Base-by-base conservation (phyloP, 495 filamentous ascomycete species). In the Pseudoneurospora amorphoporcata region DNA sequence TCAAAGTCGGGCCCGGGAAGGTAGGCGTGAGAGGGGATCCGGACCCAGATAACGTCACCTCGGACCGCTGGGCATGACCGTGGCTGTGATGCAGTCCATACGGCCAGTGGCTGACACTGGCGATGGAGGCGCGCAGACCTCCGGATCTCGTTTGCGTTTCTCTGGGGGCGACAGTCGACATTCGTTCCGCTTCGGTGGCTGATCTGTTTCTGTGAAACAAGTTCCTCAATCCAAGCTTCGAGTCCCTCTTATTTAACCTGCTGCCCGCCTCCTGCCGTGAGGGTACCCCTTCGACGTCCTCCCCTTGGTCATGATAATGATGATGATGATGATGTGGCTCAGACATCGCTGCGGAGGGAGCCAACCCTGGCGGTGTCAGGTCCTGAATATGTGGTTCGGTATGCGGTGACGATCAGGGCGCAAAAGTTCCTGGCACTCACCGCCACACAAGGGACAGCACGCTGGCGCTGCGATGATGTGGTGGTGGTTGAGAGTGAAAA, bases 161-260 rank as follows among this genome's bases (percentile, higher is more conserved):
- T 37, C 71, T 74, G 40, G 75, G 80, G 39, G 72, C 43, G 47
- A 61, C 32, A 41, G 72, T 68, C 61, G 69, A 39, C 42, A 65
- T 42, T 32, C 75, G 72, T 16, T 74, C 76, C 42, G 75, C 75
- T 10, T 80, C 79, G 39, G 75, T 71, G 35, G 79, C 77, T 41
- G 71, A 72, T 12, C 74, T 84, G 68, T 79, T 76, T 69, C 79
- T 79, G 61, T 82, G 75, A 73, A 88, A 88, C 29, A 88, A 83
- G 47, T 75, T 83, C 68, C 85, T 79, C 53, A 88, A 74, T 29
- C 85, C 86, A 40, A 86, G 76, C 75, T 80, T 85, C 12, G 87
- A 88, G 58, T 85, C 85, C 69, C 84, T 76, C 73, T 77, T 76
- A 43, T 77, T 73, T 10, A 84, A 68, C 72, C 80, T 83, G 37